Percentiles rank a stretch among this genome's conserved stretches.
phyloP scores from a whole-genome alignment of 2,329 filamentous ascomycete genomes.

The Talaromyces sp. region DNA sequence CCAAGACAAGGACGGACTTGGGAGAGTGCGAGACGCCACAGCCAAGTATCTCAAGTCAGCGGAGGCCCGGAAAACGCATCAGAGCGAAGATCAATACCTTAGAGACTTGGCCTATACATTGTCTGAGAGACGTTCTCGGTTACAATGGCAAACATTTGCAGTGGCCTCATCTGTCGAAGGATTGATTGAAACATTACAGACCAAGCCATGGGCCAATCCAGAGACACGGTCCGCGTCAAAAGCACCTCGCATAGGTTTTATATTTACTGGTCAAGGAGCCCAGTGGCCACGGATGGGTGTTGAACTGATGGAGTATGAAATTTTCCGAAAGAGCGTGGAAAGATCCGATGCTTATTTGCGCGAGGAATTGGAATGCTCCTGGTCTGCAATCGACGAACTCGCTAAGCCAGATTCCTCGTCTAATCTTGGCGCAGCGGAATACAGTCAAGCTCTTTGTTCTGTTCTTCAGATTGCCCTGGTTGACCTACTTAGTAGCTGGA shows the following conservation, averaged over 20 bases:
- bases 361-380: neutral
- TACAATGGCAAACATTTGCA: conserved; percentile 4
- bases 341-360: neutral
- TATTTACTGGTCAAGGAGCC: conserved; percentile 21
- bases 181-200: neutral
- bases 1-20: conserved; percentile 3
- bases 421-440: neutral
- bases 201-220: neutral
- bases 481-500: conserved; percentile 41
- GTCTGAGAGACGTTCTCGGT: neutral
- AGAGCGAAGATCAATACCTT: neutral
- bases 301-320: conserved; percentile 4
- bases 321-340: conserved; percentile 4
- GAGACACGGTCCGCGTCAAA: neutral
- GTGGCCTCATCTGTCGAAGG: neutral
- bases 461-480: conserved; percentile 44
- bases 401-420: neutral
- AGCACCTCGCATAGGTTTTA: conserved; percentile 14
- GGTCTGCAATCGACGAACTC: neutral
- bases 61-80: neutral
- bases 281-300: conserved; percentile 18
- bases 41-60: neutral
- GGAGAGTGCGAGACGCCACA: neutral
- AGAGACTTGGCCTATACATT: conserved; percentile 5
- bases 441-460: conserved; percentile 6